A percentile compares a stretch with the other conserved stretches of the same genome.
These are phyloP conservation scores for Eruca vesicaria DNA, from an alignment of 441 rosid genomes.

Conservation along the genomic window DNA sequence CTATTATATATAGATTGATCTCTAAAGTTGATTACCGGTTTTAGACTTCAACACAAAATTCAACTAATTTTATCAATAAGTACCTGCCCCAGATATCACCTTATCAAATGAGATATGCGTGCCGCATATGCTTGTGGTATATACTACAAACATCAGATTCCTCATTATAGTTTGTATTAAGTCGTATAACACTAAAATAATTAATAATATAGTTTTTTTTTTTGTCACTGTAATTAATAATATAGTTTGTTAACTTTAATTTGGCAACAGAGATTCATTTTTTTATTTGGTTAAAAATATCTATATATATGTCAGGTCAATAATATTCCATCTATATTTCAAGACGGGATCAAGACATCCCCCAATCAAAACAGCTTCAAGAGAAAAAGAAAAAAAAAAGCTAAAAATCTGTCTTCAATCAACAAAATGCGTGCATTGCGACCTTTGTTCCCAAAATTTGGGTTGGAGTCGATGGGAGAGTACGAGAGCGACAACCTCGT, in stretches of 20 bases:
- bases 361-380: not conserved
- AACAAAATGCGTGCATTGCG: not conserved
- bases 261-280: not conserved
- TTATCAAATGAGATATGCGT: not conserved
- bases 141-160: not conserved
- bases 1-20: too few species aligned
- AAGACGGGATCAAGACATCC: not conserved
- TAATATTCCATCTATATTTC: not conserved
- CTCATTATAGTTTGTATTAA: not conserved
- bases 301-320: not conserved
- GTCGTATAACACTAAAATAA: not conserved
- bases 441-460: not conserved
- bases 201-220: not conserved
- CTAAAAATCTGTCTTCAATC: not conserved
- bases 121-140: not conserved
- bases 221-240: too few species aligned
- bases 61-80: not conserved
- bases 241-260: not conserved
- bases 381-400: not conserved
- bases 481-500: not conserved
- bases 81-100: not conserved
- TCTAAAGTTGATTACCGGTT: too few species aligned
- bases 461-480: not conserved
- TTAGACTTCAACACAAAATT: not conserved
- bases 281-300: not conserved